Percentiles rank a stretch among this genome's conserved stretches.
phyloP scores from a whole-genome alignment of 768 basidiomycete species.

The Leccinum pellstonianum region DNA sequence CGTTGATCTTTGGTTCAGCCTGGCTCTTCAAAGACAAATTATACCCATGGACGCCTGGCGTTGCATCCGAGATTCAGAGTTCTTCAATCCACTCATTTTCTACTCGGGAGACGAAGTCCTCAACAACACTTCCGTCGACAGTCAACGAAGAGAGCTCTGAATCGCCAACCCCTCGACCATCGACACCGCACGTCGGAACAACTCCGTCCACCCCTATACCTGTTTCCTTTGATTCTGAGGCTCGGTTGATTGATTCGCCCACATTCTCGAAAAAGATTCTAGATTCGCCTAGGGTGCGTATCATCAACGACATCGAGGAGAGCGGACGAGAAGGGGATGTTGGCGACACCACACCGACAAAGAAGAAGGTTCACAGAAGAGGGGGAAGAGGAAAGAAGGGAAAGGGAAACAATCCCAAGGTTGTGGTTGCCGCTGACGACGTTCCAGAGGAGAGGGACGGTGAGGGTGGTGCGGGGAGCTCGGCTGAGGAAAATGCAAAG shows the following conservation, averaged over 20 bases:
- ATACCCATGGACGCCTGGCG: constrained; percentile 9
- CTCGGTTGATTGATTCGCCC: constrained; percentile 8
- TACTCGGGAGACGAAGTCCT: not conserved
- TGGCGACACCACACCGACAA: constrained; percentile 42
- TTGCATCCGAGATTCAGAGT: constrained; percentile 1
- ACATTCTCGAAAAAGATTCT: not conserved
- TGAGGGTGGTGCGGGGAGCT: constrained; percentile 16
- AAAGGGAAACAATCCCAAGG: constrained; percentile 37
- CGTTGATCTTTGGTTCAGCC: constrained; percentile 21
- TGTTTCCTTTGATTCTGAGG: constrained; percentile 1
- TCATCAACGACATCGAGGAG: constrained; percentile 49
- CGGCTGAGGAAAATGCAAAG: constrained; percentile 18
- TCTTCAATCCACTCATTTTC: not conserved
- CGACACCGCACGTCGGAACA: not conserved
- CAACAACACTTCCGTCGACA: not conserved
- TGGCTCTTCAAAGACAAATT: constrained; percentile 26
- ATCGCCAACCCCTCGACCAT: not conserved
- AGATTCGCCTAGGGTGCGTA: constrained; percentile 10
- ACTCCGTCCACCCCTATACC: constrained; percentile 1
- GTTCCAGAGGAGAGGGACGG: constrained; percentile 26
- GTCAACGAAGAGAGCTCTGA: constrained; percentile 5
- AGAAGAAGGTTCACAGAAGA: constrained; percentile 37
- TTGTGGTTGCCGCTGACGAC: constrained; percentile 20
- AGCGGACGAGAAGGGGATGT: constrained; percentile 53
- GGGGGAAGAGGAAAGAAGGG: constrained; percentile 53